Evolutionary conservation across 139 green algal species (phyloP), one percentile per base, ranked within the genome.

Genomic region (Monoraphidium neglectum): DNA sequence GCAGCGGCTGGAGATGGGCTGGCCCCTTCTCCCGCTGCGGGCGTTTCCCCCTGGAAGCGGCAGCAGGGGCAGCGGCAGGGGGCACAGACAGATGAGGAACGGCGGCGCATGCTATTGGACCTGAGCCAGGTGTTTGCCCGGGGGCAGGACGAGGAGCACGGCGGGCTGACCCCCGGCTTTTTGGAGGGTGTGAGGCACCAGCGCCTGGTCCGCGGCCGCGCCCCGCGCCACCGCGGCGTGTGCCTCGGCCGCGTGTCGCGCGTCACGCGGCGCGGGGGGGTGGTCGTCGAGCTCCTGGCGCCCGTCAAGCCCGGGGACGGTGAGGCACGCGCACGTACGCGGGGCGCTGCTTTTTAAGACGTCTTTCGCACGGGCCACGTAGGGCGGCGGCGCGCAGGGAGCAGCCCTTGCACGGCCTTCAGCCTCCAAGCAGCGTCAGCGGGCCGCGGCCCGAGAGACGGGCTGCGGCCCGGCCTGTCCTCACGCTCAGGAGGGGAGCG

Each of bases 141-240:
- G 24, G 93, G 87, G 4, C 93, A 97, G 84, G 93, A 97, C 74
- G 88, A 71, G n/a, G 43, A 74, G 32, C 79, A 90, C 54, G 68
- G 59, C 8, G 92, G 92, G 24, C 81, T 95, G 18, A 94, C 89
- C 2, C 85, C 86, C 30, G 92, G 92, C 24, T 97, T 97, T 68
- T 74, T 97, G 46, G 84, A 92, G 65, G 92, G 92, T 15, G 56
- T 81, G 37, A 38, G 70, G 40, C 93, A 97, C 75, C 93, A 97
- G 83, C 72, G 70, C 10, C 74, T 97, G 51, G 93, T 97, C 33
- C 81, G 89, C 0, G 93, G 93, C 2, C 62, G 87, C 1, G 76
- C 78, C 24, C 93, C 93, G 1, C 76, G 90, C 15, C 93, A 97
- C 85, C 65, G 91, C 15, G 91, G 91, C 3, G 73, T 92, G 30